Conservation (phyloP, 176 grass and related monocot species). For the Cenchrus americanus region DNA sequence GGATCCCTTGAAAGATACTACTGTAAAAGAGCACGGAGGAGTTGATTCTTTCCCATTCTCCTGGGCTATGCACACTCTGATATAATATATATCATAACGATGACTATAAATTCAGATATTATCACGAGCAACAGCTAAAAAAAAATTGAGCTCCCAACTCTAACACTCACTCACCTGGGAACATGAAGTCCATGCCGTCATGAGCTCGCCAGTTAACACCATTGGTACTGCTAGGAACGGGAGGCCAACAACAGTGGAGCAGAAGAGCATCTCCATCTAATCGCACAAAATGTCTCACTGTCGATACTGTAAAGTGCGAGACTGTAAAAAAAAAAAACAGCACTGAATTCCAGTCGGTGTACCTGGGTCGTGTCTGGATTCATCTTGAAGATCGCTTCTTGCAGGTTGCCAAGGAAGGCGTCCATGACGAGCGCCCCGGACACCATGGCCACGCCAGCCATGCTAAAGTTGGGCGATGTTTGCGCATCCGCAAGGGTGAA, state of each 20-base stretch:
- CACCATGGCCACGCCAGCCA: conserved; percentile 85
- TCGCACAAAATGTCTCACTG: not conserved
- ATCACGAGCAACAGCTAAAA: too few relatives aligned
- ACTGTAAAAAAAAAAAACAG: not conserved
- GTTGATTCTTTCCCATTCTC: conserved; percentile 41
- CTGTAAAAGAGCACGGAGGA: not conserved
- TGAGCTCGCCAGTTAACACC: conserved; percentile 86
- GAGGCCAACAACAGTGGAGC: conserved; percentile 87
- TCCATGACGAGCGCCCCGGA: conserved; percentile 83
- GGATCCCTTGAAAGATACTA: not conserved
- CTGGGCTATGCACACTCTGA: conserved; percentile 23
- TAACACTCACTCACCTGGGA: conserved; percentile 52
- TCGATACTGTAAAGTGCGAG: not conserved
- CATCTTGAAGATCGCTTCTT: conserved; percentile 93
- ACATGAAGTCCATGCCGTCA: conserved; percentile 80
- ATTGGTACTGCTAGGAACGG: conserved; percentile 79
- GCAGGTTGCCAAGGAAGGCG: conserved; percentile 87
- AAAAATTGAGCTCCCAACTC: not conserved
- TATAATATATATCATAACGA: conserved; percentile 6
- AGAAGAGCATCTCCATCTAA: conserved; percentile 98
- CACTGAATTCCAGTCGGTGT: not conserved
- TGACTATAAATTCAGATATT: not conserved
- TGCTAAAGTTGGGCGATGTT: conserved; percentile 84
- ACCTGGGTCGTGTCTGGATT: conserved; percentile 88
- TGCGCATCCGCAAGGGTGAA: conserved; percentile 89